Evolutionary conservation across 495 filamentous ascomycete genomes (phyloP), one percentile per base, ranked within the genome.

Genomic region (Daldinia decipiens): DNA sequence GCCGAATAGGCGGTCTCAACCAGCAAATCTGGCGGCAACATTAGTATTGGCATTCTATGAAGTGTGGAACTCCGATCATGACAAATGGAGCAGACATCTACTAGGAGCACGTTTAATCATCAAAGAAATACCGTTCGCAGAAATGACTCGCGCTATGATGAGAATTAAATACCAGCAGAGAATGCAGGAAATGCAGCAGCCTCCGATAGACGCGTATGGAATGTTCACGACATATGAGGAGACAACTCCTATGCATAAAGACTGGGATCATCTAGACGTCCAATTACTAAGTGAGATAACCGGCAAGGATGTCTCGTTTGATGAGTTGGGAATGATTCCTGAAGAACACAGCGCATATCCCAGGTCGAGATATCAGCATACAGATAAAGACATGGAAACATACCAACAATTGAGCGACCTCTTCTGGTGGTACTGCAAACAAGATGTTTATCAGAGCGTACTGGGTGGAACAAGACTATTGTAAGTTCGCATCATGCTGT

Each of bases 401-500:
- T 96, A 92, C 73, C 88, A 93, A 75, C 87, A 92, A 39, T 86
- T 96, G 59, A 87, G 90, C 60, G 95, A 99, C 79, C 82, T 99
- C 31, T 97, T 91, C 80, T 99, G 95, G 95, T 98, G 93, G 93
- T 99, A 91, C 79, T 89, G 85, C 60, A 96, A 97, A 80, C 94
- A 97, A 79, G 95, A 99, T 79, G 87, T 90, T 5, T 92, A 94
- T 72, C 95, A 98, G 77, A 94, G 93, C 74, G 85, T 98, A 63
- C 81, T 99, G 38, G 95, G 95, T 72, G 95, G 92, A 2, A 92
- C 93, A 65, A 83, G 85, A 55, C 84, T 94, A 32, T 88, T 97
- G 94, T 97, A 81, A 85, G 94, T 85, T 39, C 27, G 39, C 47
- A 9, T 51, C 43, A 65, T 39, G 29, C 50, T 61, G 59, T 64